A percentile compares a stretch with the other conserved stretches of the same genome.
Evolutionary conservation across 352 stramenopile species (phyloP).

Genomic region (Pythium oligandrum): DNA sequence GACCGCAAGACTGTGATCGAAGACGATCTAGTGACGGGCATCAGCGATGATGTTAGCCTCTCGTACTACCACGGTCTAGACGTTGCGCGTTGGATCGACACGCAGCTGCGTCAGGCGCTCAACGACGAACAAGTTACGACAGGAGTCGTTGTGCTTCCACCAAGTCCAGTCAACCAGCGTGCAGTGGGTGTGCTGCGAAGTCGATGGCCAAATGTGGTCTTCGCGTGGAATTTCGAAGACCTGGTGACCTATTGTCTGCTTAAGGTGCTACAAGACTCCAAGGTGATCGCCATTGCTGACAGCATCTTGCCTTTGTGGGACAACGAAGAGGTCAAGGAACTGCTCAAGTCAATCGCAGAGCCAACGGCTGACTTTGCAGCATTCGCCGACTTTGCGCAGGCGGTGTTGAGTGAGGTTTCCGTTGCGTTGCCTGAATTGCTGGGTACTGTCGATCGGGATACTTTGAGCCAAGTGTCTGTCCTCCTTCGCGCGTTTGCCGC

Average conservation of each 20-base stretch:
- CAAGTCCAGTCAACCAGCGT: constrained; percentile 26
- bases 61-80: constrained; percentile 48
- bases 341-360: background rate
- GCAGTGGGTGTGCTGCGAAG: constrained; percentile 35
- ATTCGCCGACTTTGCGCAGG: constrained; percentile 20
- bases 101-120: constrained; percentile 27
- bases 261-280: constrained; percentile 29
- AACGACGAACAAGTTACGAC: constrained; percentile 30
- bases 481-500: constrained; percentile 36
- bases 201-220: constrained; percentile 32
- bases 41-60: constrained; percentile 4
- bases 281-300: constrained; percentile 30
- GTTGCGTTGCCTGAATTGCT: constrained; percentile 22
- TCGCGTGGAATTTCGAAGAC: constrained; percentile 38
- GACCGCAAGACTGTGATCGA: constrained; percentile 16
- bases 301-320: constrained; percentile 35
- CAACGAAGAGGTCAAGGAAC: constrained; percentile 15
- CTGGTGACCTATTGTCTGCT: constrained; percentile 41
- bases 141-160: constrained; percentile 38
- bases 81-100: constrained; percentile 39
- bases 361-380: constrained; percentile 23
- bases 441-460: constrained; percentile 28
- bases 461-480: constrained; percentile 34
- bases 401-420: constrained; percentile 15
- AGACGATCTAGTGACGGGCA: constrained; percentile 9